Evolutionary conservation across 176 grass and related monocot species (phyloP).

Genomic region (Oryza nivara): DNA sequence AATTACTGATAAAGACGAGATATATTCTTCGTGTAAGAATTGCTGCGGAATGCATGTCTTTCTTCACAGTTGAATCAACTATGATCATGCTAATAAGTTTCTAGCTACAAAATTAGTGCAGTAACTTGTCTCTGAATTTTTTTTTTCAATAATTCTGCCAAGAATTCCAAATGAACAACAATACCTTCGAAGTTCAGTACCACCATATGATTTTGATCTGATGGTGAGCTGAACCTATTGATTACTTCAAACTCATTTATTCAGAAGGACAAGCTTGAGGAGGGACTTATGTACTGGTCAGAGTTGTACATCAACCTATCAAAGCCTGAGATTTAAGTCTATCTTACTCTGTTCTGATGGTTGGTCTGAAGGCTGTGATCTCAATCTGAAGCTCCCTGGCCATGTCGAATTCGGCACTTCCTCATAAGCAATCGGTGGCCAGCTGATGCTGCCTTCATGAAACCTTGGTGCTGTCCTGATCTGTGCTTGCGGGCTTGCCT

Average conservation of each 20-base stretch:
- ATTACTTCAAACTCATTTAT: slow-evolving; percentile 48
- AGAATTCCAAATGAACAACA: slow-evolving; percentile 27
- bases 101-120: slow-evolving; percentile 35
- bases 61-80: slow-evolving; percentile 22
- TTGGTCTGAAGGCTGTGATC: slow-evolving; percentile 45
- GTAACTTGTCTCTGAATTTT: neutral
- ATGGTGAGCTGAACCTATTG: slow-evolving; percentile 36
- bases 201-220: slow-evolving; percentile 25
- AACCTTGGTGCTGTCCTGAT: slow-evolving; percentile 48
- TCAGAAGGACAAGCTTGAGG: slow-evolving; percentile 44
- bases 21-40: slow-evolving; percentile 30
- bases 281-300: slow-evolving; percentile 29
- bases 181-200: slow-evolving; percentile 45
- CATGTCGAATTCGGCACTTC: slow-evolving; percentile 49
- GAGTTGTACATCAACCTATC: slow-evolving; percentile 41
- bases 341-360: slow-evolving; percentile 64
- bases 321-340: slow-evolving; percentile 83
- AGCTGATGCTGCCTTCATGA: slow-evolving; percentile 44
- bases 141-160: slow-evolving; percentile 36
- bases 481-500: slow-evolving; percentile 39
- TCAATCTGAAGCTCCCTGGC: slow-evolving; percentile 78
- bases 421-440: slow-evolving; percentile 51
- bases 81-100: slow-evolving; percentile 17
- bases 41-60: slow-evolving; percentile 41
- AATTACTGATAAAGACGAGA: slow-evolving; percentile 18